Percentiles rank a stretch among this genome's conserved stretches.
Conservation (phyloP, 768 basidiomycete genomes). For the Mycena epipterygia region DNA sequence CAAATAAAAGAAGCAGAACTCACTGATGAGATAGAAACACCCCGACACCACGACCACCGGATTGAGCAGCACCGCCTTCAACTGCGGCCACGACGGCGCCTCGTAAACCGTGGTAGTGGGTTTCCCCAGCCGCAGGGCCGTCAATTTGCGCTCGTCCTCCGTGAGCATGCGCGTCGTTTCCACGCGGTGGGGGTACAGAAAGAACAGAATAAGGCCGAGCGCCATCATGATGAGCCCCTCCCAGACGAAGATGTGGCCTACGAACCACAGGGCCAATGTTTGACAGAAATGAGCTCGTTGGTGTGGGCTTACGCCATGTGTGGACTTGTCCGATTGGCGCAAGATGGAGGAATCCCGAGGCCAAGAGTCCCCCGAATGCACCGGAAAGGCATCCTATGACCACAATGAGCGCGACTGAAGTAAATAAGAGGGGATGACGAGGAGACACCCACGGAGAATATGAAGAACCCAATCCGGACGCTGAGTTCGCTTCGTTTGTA, state of each 20-base stretch:
- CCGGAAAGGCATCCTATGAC: too few relatives aligned
- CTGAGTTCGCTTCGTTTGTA: constrained; percentile 19
- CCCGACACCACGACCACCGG: constrained; percentile 1
- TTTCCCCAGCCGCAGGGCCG: constrained; percentile 19
- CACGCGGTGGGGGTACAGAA: constrained; percentile 39
- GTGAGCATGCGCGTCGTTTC: constrained; percentile 52
- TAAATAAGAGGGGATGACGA: too few relatives aligned
- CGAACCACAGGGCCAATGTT: background rate
- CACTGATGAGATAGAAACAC: constrained; percentile 11
- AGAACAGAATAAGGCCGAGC: too few relatives aligned
- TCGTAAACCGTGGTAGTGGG: background rate
- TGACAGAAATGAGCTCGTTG: background rate
- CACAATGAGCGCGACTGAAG: too few relatives aligned
- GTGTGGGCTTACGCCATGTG: constrained; percentile 7
- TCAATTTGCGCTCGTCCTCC: constrained; percentile 47
- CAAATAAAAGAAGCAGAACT: too few relatives aligned
- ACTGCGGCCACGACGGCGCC: background rate
- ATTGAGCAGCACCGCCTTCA: background rate
- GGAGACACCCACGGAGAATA: too few relatives aligned
- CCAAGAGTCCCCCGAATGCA: background rate
- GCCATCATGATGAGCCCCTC: constrained; percentile 33
- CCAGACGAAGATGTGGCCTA: constrained; percentile 18
- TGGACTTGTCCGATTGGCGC: background rate
- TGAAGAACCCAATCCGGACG: constrained; percentile 5
- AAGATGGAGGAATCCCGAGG: constrained; percentile 1